phyloP scores from a whole-genome alignment of 306 rosid genomes.

The cucumber (Cucumis sativus) region Cucumber_9930_V3 NC_026659.2:30112001-30112500 shows the following conservation, averaged over 20 bases:
- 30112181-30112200: constrained; percentile 97
- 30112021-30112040: constrained; percentile 90
- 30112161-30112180: constrained; percentile 94
- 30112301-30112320: background rate
- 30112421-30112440: constrained; percentile 95
- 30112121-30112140: constrained; percentile 90
- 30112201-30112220: constrained; percentile 83
- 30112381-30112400: constrained; percentile 85
- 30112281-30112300: constrained; percentile 97
- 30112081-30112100: constrained; percentile 84
- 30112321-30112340: background rate
- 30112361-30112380: background rate
- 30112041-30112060: constrained; percentile 95
- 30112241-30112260: constrained; percentile 96
- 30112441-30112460: constrained; percentile 84
- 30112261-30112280: constrained; percentile 94
- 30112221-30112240: constrained; percentile 96
- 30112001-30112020: constrained; percentile 70
- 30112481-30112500: constrained; percentile 88
- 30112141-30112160: constrained; percentile 93
- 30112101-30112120: constrained; percentile 91
- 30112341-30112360: background rate
- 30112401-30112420: constrained; percentile 81
- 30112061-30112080: constrained; percentile 81
- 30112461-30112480: constrained; percentile 75